Conservation (phyloP, 192 early-diverging fungal genomes). For the Dissophora globulifera region DNA sequence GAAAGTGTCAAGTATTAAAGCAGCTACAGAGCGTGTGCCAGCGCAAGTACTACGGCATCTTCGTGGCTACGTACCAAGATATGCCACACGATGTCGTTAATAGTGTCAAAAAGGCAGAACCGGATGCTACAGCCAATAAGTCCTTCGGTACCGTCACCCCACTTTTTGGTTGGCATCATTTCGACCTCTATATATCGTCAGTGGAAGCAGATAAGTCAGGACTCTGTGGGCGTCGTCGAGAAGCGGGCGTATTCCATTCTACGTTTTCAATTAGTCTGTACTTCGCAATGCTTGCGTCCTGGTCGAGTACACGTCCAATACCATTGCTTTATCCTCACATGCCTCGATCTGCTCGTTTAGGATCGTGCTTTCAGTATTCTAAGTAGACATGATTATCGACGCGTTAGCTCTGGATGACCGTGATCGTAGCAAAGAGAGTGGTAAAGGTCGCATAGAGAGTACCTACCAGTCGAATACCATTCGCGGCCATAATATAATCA, state of each 20-base stretch:
- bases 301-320: slow-evolving; percentile 66
- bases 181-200: slow-evolving; percentile 42
- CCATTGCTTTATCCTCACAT: slow-evolving; percentile 55
- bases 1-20: too few relatives aligned
- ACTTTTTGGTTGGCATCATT: slow-evolving; percentile 41
- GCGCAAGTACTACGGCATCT: too few relatives aligned
- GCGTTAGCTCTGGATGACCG: too few relatives aligned
- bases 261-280: slow-evolving; percentile 5
- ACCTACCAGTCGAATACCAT: slow-evolving; percentile 60
- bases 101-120: slow-evolving; percentile 71
- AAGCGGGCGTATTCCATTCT: too few relatives aligned
- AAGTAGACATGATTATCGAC: too few relatives aligned
- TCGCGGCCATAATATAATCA: slow-evolving; percentile 75
- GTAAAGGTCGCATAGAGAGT: too few relatives aligned
- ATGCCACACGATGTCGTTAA: slow-evolving; percentile 63
- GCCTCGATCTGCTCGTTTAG: slow-evolving; percentile 56
- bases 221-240: too few relatives aligned
- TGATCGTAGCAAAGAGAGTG: too few relatives aligned
- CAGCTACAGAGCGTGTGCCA: too few relatives aligned
- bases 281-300: slow-evolving; percentile 64
- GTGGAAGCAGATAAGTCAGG: background rate
- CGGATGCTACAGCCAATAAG: slow-evolving; percentile 68
- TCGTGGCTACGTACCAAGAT: slow-evolving; percentile 46
- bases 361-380: slow-evolving; percentile 44
- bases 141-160: slow-evolving; percentile 53